A percentile compares a stretch with the other conserved stretches of the same genome.
Conservation (phyloP, 2,329 filamentous ascomycete species). For the Hymenoscyphus scutula region DNA sequence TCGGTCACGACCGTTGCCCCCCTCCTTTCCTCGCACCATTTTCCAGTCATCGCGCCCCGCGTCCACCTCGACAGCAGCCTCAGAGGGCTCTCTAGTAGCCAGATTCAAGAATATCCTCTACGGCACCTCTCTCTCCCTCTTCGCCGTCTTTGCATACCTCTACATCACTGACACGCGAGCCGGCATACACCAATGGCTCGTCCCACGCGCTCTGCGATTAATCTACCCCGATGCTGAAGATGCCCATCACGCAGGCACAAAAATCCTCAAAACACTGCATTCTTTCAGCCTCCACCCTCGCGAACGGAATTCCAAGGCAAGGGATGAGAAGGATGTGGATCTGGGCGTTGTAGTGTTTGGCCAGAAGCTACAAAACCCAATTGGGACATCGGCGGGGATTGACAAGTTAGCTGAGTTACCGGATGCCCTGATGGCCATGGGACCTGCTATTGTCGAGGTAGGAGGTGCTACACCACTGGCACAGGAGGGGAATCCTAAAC, state of each 20-base stretch:
- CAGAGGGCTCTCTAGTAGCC: slow-evolving; percentile 39
- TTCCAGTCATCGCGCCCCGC: slow-evolving; percentile 14
- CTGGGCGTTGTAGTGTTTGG: slow-evolving; percentile 66
- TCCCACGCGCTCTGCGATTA: slow-evolving; percentile 63
- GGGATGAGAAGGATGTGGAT: slow-evolving; percentile 37
- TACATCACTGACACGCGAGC: slow-evolving; percentile 75
- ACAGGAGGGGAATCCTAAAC: slow-evolving; percentile 82
- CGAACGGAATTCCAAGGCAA: slow-evolving; percentile 54
- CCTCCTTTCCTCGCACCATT: slow-evolving; percentile 14
- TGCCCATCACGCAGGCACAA: slow-evolving; percentile 80
- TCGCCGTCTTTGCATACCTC: slow-evolving; percentile 52
- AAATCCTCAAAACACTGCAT: slow-evolving; percentile 69
- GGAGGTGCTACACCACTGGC: slow-evolving; percentile 86
- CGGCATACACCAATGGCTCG: slow-evolving; percentile 64
- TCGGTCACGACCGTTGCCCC: slow-evolving; percentile 20
- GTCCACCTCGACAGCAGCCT: slow-evolving; percentile 25
- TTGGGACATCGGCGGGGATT: slow-evolving; percentile 92
- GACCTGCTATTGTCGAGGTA: slow-evolving; percentile 85
- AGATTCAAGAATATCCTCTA: slow-evolving; percentile 49
- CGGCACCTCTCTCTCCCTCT: slow-evolving; percentile 52
- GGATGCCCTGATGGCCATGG: slow-evolving; percentile 78
- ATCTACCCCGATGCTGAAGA: slow-evolving; percentile 79
- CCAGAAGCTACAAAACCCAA: slow-evolving; percentile 73
- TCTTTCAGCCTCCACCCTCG: slow-evolving; percentile 74
- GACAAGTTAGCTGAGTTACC: slow-evolving; percentile 93